phyloP scores from a whole-genome alignment of 306 rosid genomes.

The Inga laurina region DNA sequence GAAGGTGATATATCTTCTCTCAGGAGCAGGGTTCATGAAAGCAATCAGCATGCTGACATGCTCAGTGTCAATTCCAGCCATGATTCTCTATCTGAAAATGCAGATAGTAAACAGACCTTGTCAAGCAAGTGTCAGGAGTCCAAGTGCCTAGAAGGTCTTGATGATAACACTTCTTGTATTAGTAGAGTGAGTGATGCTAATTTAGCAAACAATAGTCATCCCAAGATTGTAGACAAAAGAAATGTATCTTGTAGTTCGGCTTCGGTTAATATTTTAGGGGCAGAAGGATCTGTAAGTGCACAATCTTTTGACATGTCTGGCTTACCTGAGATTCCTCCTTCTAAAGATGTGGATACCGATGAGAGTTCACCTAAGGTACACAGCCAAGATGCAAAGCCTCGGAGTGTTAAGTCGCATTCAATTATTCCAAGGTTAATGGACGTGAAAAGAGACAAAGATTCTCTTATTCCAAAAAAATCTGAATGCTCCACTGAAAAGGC shows the following conservation, averaged over 20 bases:
- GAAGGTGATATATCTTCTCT: conserved; percentile 52
- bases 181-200: conserved; percentile 57
- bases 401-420: conserved; percentile 1
- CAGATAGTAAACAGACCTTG: conserved; percentile 50
- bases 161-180: conserved; percentile 59
- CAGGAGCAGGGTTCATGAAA: conserved; percentile 51
- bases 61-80: conserved; percentile 48
- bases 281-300: conserved; percentile 50
- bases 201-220: conserved; percentile 40
- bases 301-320: conserved; percentile 41
- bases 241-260: conserved; percentile 46
- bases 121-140: conserved; percentile 42
- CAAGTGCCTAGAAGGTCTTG: conserved; percentile 58
- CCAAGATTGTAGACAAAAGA: conserved; percentile 45
- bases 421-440: background rate
- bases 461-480: conserved; percentile 23
- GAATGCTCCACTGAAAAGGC: conserved; percentile 32
- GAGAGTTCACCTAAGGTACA: conserved; percentile 40
- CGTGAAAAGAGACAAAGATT: background rate
- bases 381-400: conserved; percentile 20
- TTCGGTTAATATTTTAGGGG: conserved; percentile 54
- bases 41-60: conserved; percentile 48
- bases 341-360: conserved; percentile 45
- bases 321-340: conserved; percentile 43
- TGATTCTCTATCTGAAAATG: conserved; percentile 74